Conservation (phyloP, 2,329 filamentous ascomycete species). For the Paecilomyces fulvus region DNA sequence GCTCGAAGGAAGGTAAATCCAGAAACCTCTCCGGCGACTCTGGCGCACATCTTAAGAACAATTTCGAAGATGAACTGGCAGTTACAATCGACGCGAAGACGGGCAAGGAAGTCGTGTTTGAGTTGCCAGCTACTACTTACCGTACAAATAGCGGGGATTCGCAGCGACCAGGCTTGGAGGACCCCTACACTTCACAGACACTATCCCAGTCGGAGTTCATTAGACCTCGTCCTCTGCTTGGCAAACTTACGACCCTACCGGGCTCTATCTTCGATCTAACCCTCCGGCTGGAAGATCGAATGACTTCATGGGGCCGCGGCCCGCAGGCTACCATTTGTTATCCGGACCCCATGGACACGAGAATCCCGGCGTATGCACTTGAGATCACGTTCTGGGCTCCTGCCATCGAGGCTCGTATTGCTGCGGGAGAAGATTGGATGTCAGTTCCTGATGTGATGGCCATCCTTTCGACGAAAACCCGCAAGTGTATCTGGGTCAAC, state of each 20-base stretch:
- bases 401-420: slow-evolving; percentile 53
- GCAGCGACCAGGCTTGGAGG: slow-evolving; percentile 5
- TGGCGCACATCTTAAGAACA: slow-evolving; percentile 6
- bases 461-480: slow-evolving; percentile 73
- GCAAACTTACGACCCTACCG: slow-evolving; percentile 55
- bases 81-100: slow-evolving; percentile 37
- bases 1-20: slow-evolving; percentile 17
- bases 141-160: slow-evolving; percentile 9
- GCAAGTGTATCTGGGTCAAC: slow-evolving; percentile 69
- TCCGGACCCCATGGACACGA: slow-evolving; percentile 52
- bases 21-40: slow-evolving; percentile 6
- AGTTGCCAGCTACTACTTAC: slow-evolving; percentile 11
- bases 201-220: slow-evolving; percentile 15
- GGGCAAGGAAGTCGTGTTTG: slow-evolving; percentile 20
- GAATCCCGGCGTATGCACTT: slow-evolving; percentile 74
- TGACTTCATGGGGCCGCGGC: slow-evolving; percentile 71
- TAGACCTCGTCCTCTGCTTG: slow-evolving; percentile 42
- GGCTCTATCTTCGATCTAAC: slow-evolving; percentile 58
- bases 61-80: slow-evolving; percentile 29
- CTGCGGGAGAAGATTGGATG: slow-evolving; percentile 49
- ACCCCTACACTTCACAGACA: slow-evolving; percentile 4
- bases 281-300: slow-evolving; percentile 56
- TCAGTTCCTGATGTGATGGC: slow-evolving; percentile 50
- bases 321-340: slow-evolving; percentile 61
- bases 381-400: slow-evolving; percentile 67